Percentiles rank a stretch among this genome's conserved stretches.
Conservation (phyloP, 2,329 filamentous ascomycete species). For the Aaosphaeria arxii region DNA sequence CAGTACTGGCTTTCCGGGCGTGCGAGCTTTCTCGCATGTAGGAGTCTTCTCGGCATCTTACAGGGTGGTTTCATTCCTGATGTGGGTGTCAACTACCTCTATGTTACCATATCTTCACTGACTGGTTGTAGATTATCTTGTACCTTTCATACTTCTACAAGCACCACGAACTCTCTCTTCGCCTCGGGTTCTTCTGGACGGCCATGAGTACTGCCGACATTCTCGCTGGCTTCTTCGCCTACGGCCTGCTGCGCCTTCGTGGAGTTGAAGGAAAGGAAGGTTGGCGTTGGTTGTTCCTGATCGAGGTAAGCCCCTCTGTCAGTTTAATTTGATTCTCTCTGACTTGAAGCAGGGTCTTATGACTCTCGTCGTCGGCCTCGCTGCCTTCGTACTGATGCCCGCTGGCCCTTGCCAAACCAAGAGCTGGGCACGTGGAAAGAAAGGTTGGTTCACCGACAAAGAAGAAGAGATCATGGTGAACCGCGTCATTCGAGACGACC, state of each 20-base stretch:
- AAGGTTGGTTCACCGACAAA: slow-evolving; percentile 61
- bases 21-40: slow-evolving; percentile 33
- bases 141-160: slow-evolving; percentile 65
- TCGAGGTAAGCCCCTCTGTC: slow-evolving; percentile 35
- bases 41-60: slow-evolving; percentile 38
- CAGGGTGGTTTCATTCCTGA: slow-evolving; percentile 56
- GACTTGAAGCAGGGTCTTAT: slow-evolving; percentile 54
- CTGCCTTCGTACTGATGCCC: slow-evolving; percentile 57
- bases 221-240: slow-evolving; percentile 33
- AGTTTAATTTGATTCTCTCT: background rate
- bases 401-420: slow-evolving; percentile 47
- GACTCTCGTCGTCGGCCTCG: slow-evolving; percentile 52
- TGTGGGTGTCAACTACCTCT: slow-evolving; percentile 23
- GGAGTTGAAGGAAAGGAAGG: slow-evolving; percentile 40
- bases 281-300: slow-evolving; percentile 44
- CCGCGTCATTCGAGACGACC: slow-evolving; percentile 57
- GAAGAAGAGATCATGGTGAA: slow-evolving; percentile 63
- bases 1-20: slow-evolving; percentile 61
- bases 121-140: background rate
- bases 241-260: slow-evolving; percentile 37
- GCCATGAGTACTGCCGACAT: slow-evolving; percentile 28
- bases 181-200: slow-evolving; percentile 42
- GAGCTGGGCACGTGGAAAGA: slow-evolving; percentile 54
- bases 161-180: slow-evolving; percentile 36
- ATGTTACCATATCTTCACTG: background rate